Evolutionary conservation across 345 rosid species (phyloP).

Genomic region (Boechera divaricarpa): DNA sequence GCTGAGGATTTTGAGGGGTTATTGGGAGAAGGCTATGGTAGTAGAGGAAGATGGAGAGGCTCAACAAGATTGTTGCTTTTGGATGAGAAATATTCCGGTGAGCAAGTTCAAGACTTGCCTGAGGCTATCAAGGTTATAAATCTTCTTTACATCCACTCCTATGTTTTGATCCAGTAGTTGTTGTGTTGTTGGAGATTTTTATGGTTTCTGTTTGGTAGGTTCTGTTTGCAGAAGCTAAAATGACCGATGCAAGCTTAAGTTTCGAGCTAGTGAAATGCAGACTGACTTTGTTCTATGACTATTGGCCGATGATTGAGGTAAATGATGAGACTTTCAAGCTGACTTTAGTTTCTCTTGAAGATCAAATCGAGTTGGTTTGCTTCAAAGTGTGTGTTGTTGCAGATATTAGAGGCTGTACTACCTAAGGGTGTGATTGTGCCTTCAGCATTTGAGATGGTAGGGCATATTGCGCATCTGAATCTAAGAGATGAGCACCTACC

Average conservation of each 20-base stretch:
- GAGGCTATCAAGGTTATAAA: constrained; percentile 77
- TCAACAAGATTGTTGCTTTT: constrained; percentile 88
- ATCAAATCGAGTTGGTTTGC: constrained; percentile 48
- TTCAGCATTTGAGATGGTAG: constrained; percentile 90
- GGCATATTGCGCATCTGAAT: constrained; percentile 89
- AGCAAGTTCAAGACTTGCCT: constrained; percentile 67
- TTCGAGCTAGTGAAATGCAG: constrained; percentile 78
- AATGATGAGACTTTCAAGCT: constrained; percentile 19
- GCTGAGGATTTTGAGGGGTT: constrained; percentile 66
- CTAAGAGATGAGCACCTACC: constrained; percentile 78
- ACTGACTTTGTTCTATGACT: constrained; percentile 80
- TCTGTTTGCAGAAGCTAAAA: constrained; percentile 54
- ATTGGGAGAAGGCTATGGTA: constrained; percentile 69
- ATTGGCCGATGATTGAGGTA: constrained; percentile 97
- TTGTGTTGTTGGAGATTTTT: constrained; percentile 15
- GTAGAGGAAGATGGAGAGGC: constrained; percentile 73
- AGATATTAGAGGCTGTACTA: constrained; percentile 83
- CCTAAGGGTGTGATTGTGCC: constrained; percentile 76
- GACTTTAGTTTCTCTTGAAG: not conserved
- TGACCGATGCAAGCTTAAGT: constrained; percentile 43
- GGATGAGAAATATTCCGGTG: constrained; percentile 68
- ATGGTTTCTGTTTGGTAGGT: constrained; percentile 52
- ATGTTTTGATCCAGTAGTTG: not conserved
- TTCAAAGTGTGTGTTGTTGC: constrained; percentile 55
- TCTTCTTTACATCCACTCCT: constrained; percentile 2